Conservation (phyloP, 2,329 filamentous ascomycete genomes). For the Trichoderma afroharzianum region DNA sequence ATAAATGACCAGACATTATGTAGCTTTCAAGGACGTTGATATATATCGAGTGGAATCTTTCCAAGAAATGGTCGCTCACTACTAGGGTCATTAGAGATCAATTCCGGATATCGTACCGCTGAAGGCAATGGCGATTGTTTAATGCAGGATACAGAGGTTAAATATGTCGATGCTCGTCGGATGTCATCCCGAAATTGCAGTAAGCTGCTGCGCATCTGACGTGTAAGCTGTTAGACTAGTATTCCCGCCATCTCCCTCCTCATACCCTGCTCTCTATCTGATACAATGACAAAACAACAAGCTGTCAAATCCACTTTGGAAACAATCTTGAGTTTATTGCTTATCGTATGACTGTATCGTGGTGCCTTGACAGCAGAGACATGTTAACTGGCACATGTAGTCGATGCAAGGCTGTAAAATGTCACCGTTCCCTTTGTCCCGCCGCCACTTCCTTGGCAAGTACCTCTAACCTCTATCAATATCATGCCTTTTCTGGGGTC, state of each 20-base stretch:
- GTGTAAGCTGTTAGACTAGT: not conserved
- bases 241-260: not conserved
- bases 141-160: not conserved
- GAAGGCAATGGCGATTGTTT: not conserved
- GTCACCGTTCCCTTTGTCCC: not conserved
- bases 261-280: not conserved
- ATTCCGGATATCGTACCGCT: not conserved
- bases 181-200: slow-evolving; percentile 1
- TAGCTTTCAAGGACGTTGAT: not conserved
- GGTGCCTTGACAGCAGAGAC: not conserved
- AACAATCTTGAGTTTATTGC: not conserved
- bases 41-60: not conserved
- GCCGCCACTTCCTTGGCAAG: not conserved
- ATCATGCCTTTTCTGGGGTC: not conserved
- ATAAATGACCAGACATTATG: not conserved
- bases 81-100: not conserved
- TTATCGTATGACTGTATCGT: not conserved
- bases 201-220: not conserved
- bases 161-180: not conserved
- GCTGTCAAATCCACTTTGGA: not conserved
- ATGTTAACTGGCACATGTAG: not conserved
- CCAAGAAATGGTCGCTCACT: not conserved
- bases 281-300: not conserved
- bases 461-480: not conserved
- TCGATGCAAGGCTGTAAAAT: not conserved